Conservation (phyloP, 306 rosid species). For the Vigna angularis region DNA sequence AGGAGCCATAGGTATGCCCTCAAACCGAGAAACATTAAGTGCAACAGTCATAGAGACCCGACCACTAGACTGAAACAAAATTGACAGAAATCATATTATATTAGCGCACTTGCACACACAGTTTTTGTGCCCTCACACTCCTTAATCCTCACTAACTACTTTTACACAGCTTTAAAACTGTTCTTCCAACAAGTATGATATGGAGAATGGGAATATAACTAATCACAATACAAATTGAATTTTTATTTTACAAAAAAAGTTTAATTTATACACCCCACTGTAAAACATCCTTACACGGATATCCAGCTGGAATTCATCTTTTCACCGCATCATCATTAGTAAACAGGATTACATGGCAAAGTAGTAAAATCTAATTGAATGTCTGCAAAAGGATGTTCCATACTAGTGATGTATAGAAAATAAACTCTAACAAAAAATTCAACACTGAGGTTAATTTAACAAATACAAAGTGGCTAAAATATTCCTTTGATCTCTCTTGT, state of each 20-base stretch:
- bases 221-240: not conserved
- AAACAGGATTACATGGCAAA: not conserved
- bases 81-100: not conserved
- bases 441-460: slow-evolving; percentile 14
- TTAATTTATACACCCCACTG: not conserved
- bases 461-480: not conserved
- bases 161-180: not conserved
- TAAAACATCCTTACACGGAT: not conserved
- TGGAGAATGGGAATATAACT: slow-evolving; percentile 2
- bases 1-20: slow-evolving; percentile 92
- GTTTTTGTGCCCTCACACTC: not conserved
- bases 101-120: not conserved
- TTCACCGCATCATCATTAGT: not conserved
- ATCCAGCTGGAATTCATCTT: not conserved
- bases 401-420: not conserved
- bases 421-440: not conserved
- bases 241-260: not conserved
- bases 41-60: slow-evolving; percentile 78
- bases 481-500: not conserved
- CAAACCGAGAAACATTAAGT: slow-evolving; percentile 82
- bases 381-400: not conserved
- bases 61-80: slow-evolving; percentile 62
- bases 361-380: not conserved
- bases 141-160: slow-evolving; percentile 8
- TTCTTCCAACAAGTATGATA: not conserved